These are phyloP conservation scores for Sporothrix brasiliensis DNA, from an alignment of 2,329 filamentous ascomycete genomes.

Conservation along the genomic window DNA sequence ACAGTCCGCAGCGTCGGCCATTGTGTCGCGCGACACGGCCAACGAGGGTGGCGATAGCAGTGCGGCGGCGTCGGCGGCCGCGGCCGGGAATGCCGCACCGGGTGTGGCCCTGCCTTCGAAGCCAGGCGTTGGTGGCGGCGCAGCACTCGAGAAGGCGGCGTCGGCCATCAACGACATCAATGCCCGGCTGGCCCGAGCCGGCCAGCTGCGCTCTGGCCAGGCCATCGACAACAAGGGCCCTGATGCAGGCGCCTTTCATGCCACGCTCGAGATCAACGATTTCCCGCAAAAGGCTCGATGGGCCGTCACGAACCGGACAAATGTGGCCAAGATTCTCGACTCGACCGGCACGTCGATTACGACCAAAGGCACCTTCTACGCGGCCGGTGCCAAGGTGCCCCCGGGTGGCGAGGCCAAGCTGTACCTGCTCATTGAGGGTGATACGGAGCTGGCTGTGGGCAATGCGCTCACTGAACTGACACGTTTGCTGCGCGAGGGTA, in stretches of 20 bases:
- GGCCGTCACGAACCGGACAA: constrained; percentile 97
- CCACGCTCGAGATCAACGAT: constrained; percentile 97
- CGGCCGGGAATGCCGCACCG: neutral
- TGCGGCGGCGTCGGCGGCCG: constrained; percentile 28
- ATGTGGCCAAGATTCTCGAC: constrained; percentile 97
- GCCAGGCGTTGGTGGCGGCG: constrained; percentile 39
- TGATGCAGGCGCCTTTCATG: constrained; percentile 94
- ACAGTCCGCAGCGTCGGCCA: constrained; percentile 62
- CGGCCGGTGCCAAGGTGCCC: constrained; percentile 76
- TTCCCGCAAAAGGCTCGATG: constrained; percentile 98
- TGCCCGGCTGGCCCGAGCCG: constrained; percentile 82
- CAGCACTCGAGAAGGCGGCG: constrained; percentile 77
- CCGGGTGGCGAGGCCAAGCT: constrained; percentile 82
- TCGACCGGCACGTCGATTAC: constrained; percentile 94
- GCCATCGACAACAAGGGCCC: constrained; percentile 98
- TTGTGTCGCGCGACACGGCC: constrained; percentile 56
- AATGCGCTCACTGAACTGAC: constrained; percentile 90
- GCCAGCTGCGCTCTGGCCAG: constrained; percentile 85
- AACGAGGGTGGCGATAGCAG: constrained; percentile 41
- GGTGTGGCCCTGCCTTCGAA: constrained; percentile 41
- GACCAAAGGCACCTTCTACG: constrained; percentile 91
- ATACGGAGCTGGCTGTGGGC: constrained; percentile 89
- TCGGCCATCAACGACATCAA: constrained; percentile 93
- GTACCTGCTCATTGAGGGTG: constrained; percentile 96
- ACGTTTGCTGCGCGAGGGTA: constrained; percentile 84